Percentiles rank a stretch among this genome's conserved stretches.
These are phyloP conservation scores for Coemansia sp. DNA, from an alignment of 192 early-diverging fungal species.

Conservation along the genomic window DNA sequence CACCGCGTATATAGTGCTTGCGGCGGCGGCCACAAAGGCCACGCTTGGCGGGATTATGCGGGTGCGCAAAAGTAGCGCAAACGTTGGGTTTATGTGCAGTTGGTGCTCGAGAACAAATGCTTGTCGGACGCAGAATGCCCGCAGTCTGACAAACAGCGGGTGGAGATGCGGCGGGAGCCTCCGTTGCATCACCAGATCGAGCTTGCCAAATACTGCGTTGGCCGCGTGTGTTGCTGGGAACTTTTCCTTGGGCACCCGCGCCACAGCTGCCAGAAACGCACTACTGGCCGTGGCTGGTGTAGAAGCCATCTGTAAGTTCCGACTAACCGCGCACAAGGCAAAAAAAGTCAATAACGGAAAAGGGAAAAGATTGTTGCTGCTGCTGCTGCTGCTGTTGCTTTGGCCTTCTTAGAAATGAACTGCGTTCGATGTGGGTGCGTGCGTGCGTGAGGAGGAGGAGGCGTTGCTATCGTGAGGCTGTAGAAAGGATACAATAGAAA, in stretches of 20 bases:
- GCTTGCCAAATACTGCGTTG: conserved; percentile 12
- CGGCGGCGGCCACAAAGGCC: conserved; percentile 42
- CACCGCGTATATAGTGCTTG: conserved; percentile 35
- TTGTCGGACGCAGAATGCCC: conserved; percentile 32
- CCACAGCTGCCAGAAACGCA: conserved; percentile 36
- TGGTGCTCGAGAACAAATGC: conserved; percentile 37
- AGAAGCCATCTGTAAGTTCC: neutral
- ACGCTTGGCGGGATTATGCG: conserved; percentile 39
- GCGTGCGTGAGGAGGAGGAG: neutral
- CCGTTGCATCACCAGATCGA: neutral
- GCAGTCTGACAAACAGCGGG: conserved; percentile 31
- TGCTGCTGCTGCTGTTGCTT: neutral
- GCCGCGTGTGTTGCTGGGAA: conserved; percentile 36
- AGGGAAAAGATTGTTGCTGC: too few relatives aligned
- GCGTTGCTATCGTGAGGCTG: neutral
- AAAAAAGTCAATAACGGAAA: neutral
- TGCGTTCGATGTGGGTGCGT: neutral
- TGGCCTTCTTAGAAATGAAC: neutral
- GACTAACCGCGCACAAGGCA: neutral
- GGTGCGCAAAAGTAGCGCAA: conserved; percentile 31
- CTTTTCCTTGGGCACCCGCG: conserved; percentile 31
- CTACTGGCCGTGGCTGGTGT: conserved; percentile 22
- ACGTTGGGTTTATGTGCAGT: conserved; percentile 47
- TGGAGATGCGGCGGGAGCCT: conserved; percentile 43
- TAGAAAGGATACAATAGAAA: neutral